phyloP scores from a whole-genome alignment of 2,329 filamentous ascomycete species.

The Aureobasidium vineae region DNA sequence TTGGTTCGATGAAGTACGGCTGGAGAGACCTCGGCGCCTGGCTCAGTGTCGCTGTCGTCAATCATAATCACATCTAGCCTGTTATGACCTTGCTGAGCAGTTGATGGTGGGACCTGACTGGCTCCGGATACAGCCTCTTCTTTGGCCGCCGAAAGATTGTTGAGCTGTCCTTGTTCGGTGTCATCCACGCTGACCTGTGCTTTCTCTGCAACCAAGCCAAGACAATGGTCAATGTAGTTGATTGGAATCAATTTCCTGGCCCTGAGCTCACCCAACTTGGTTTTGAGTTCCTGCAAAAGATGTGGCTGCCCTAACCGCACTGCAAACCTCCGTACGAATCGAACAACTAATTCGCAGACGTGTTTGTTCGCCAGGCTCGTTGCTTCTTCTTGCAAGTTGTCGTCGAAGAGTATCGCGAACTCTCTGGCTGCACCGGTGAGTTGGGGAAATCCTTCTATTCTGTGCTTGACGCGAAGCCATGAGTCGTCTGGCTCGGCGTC shows the following conservation, averaged over 20 bases:
- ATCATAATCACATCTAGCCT: slow-evolving; percentile 7
- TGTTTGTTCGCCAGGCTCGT: slow-evolving; percentile 37
- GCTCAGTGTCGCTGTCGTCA: slow-evolving; percentile 15
- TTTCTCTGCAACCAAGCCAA: background rate
- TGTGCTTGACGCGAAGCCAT: slow-evolving; percentile 41
- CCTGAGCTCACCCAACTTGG: slow-evolving; percentile 38
- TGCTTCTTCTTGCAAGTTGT: slow-evolving; percentile 41
- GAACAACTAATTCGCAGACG: slow-evolving; percentile 41
- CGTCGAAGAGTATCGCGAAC: slow-evolving; percentile 42
- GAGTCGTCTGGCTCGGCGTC: slow-evolving; percentile 44
- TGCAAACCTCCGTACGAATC: slow-evolving; percentile 39
- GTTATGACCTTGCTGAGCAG: background rate
- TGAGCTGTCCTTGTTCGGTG: background rate
- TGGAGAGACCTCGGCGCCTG: slow-evolving; percentile 17
- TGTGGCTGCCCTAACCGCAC: slow-evolving; percentile 31
- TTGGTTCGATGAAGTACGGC: background rate
- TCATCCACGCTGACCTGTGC: background rate
- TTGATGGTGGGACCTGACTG: background rate
- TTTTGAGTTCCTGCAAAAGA: slow-evolving; percentile 35
- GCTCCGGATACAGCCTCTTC: background rate
- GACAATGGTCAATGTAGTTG: slow-evolving; percentile 30
- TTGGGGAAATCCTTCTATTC: slow-evolving; percentile 31
- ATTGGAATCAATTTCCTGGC: slow-evolving; percentile 36
- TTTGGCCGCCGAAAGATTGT: background rate
- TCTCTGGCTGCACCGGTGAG: slow-evolving; percentile 34